Conservation (phyloP, 345 rosid species). For the Dovyalis caffra region DNA sequence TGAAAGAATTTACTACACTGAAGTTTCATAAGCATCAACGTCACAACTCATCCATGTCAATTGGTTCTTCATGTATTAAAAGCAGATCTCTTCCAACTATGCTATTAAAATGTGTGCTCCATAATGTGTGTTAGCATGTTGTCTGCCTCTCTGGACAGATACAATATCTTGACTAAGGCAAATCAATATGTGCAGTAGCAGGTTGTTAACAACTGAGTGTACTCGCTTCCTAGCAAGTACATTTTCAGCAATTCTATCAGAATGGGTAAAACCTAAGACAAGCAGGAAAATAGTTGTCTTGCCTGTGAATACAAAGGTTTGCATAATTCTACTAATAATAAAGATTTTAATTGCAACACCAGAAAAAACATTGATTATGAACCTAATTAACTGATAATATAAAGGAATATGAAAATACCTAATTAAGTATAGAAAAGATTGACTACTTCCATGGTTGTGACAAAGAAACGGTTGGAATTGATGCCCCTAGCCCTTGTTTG, state of each 20-base stretch:
- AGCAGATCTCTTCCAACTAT: background rate
- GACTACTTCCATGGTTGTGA: conserved; percentile 83
- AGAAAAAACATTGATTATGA: background rate
- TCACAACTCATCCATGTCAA: background rate
- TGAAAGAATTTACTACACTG: background rate
- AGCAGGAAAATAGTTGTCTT: no score
- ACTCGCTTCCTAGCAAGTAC: background rate
- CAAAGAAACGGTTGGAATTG: conserved; percentile 59
- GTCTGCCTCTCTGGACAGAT: no score
- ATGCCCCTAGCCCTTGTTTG: conserved; percentile 61
- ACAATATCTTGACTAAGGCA: no score
- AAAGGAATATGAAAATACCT: conserved; percentile 18
- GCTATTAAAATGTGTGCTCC: background rate
- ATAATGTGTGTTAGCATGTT: no score
- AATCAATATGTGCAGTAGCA: background rate
- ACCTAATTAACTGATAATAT: background rate
- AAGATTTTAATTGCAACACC: background rate
- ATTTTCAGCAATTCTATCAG: background rate
- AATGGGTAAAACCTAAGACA: background rate
- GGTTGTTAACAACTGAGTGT: background rate
- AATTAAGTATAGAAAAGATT: conserved; percentile 15
- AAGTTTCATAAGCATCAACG: background rate
- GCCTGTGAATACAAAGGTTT: background rate
- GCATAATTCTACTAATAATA: background rate
- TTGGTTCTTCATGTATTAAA: background rate